phyloP scores from a whole-genome alignment of 1,284 basidiomycete genomes.

The Cryptococcus sp. region DNA sequence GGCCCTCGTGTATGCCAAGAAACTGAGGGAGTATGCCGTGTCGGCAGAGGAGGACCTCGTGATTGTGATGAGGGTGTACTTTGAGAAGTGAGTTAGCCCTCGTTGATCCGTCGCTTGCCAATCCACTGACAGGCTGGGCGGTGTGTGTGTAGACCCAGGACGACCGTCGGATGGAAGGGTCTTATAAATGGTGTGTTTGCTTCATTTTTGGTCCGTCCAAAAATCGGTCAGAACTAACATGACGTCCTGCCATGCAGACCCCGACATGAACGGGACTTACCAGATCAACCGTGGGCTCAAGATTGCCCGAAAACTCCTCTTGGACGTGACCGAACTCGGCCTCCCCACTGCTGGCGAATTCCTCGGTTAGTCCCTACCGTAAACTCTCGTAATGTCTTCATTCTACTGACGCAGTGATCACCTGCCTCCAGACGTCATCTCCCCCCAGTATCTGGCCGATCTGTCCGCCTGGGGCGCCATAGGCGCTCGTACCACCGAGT shows the following conservation, averaged over 20 bases:
- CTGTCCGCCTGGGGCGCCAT: conserved; percentile 96
- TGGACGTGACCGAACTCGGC: conserved; percentile 82
- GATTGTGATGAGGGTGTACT: conserved; percentile 97
- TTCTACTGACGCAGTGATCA: not conserved
- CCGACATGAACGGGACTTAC: conserved; percentile 87
- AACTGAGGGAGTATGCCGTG: conserved; percentile 77
- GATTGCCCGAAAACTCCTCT: conserved; percentile 79
- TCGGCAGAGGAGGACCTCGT: conserved; percentile 76
- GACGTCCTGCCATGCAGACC: conserved; percentile 55
- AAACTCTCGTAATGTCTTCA: no score
- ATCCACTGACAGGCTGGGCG: conserved; percentile 10
- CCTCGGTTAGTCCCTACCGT: conserved; percentile 58
- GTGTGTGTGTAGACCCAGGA: conserved; percentile 62
- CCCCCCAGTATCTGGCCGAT: conserved; percentile 64
- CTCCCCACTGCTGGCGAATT: conserved; percentile 93
- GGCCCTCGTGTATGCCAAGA: conserved; percentile 76
- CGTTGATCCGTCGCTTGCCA: not conserved
- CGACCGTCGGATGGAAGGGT: conserved; percentile 68
- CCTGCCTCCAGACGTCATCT: conserved; percentile 64
- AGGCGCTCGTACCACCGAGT: conserved; percentile 92
- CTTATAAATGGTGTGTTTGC: conserved; percentile 54
- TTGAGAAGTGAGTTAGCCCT: conserved; percentile 63
- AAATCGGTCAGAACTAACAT: not conserved
- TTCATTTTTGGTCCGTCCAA: not conserved
- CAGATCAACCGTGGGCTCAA: conserved; percentile 95